A percentile compares a stretch with the other conserved stretches of the same genome.
Evolutionary conservation across 306 rosid species (phyloP).

Genomic region (Parietaria judaica): DNA sequence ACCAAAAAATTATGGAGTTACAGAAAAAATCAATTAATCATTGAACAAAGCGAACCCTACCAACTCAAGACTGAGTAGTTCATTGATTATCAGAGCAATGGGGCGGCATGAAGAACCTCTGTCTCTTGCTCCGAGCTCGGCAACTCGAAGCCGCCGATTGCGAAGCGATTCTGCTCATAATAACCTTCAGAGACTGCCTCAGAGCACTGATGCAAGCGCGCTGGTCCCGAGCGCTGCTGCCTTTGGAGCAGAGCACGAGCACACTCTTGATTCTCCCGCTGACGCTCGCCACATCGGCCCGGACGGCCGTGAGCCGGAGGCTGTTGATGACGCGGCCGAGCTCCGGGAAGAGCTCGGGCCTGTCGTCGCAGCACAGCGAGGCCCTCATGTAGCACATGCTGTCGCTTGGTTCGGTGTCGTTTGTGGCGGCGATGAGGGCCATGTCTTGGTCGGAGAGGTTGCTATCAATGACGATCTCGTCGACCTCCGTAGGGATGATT

Average conservation of each 20-base stretch:
- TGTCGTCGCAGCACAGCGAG: slow-evolving; percentile 85
- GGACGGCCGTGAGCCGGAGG: slow-evolving; percentile 54
- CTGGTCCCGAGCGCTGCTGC: slow-evolving; percentile 40
- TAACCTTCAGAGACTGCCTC: slow-evolving; percentile 67
- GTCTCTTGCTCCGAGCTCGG: slow-evolving; percentile 83
- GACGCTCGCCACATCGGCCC: slow-evolving; percentile 75
- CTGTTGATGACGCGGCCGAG: slow-evolving; percentile 70
- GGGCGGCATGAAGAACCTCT: slow-evolving; percentile 85
- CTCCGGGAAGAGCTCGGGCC: slow-evolving; percentile 79
- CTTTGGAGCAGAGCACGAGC: slow-evolving; percentile 62
- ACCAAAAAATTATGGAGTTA: not conserved
- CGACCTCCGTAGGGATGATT: slow-evolving; percentile 70
- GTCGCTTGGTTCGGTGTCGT: slow-evolving; percentile 14
- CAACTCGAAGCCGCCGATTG: slow-evolving; percentile 39
- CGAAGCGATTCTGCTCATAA: slow-evolving; percentile 51
- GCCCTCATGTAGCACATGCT: slow-evolving; percentile 45
- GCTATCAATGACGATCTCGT: slow-evolving; percentile 64
- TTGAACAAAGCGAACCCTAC: too few species aligned
- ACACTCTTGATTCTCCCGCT: slow-evolving; percentile 84
- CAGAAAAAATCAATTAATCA: too few species aligned
- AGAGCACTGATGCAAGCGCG: slow-evolving; percentile 49
- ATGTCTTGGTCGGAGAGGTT: slow-evolving; percentile 17
- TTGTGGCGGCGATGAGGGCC: slow-evolving; percentile 7
- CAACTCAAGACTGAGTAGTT: not conserved
- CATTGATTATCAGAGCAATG: slow-evolving; percentile 32